phyloP scores from a whole-genome alignment of 768 basidiomycete genomes.

The Amanita brunnescens region DNA sequence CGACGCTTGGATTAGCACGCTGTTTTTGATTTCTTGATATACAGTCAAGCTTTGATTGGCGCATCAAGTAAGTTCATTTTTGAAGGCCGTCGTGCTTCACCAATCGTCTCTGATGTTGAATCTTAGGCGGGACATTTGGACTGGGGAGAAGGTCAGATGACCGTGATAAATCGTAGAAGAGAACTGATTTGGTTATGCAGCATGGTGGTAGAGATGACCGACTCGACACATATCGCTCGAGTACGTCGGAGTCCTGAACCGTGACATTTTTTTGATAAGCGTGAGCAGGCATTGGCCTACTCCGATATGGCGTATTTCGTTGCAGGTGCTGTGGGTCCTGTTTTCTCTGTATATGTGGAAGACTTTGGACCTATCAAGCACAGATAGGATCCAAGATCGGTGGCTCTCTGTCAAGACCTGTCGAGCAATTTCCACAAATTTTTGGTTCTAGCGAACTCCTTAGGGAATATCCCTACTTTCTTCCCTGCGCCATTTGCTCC shows the following conservation, averaged over 20 bases:
- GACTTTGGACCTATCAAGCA: background rate
- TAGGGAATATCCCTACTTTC: conserved; percentile 43
- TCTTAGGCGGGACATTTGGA: conserved; percentile 48
- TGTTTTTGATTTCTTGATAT: conserved; percentile 20
- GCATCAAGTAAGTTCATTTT: conserved; percentile 43
- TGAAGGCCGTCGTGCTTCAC: too few species aligned
- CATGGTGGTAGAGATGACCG: conserved; percentile 48
- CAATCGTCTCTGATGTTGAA: background rate
- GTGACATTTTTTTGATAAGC: background rate
- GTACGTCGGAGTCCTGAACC: conserved; percentile 12
- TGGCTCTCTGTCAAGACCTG: conserved; percentile 5
- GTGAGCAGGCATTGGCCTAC: conserved; percentile 20
- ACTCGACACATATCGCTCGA: conserved; percentile 43
- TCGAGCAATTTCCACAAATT: conserved; percentile 33
- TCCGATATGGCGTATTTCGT: conserved; percentile 18
- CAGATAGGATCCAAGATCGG: background rate
- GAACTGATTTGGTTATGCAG: conserved; percentile 15
- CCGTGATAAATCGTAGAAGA: background rate
- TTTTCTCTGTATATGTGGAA: background rate
- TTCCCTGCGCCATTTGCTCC: conserved; percentile 15
- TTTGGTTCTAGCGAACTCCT: conserved; percentile 33
- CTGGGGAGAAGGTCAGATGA: conserved; percentile 47
- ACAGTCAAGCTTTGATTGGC: conserved; percentile 59
- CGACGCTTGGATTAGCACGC: background rate
- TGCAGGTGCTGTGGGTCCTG: conserved; percentile 10